Evolutionary conservation across 2,329 filamentous ascomycete species (phyloP), one percentile per base, ranked within the genome.

Genomic region (Aspergillus candidus): DNA sequence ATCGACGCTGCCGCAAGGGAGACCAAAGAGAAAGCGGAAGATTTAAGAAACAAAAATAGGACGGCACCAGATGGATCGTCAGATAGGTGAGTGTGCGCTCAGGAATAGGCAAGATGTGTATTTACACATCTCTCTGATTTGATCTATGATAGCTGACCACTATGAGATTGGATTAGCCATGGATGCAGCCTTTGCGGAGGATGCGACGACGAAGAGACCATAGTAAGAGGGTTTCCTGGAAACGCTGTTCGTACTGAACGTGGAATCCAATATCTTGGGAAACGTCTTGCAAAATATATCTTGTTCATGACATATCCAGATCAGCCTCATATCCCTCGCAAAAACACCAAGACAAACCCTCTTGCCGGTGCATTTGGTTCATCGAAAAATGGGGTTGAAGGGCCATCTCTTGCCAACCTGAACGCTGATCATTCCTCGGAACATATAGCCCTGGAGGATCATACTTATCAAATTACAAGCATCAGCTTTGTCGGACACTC

Each of bases 401-500:
- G 56, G 27, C 15, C 41, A 41, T 35, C 40, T 32, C 49, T 46
- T 44, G 70, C 73, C 17, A 51, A 67, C 69, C 54, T 49, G 65
- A 49, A 64, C 63, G 37, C 55, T 71, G 40, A 43, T 27, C 71
- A 67, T 40, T 64, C 59, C 11, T 63, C 68, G 7, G 59, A 62
- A 11, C 27, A 69, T 71, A 11, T 69, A 70, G 39, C 70, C 72
- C n/a, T 65, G 68, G 12, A 70, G 32, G 57, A 70, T 12, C 65
- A 73, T 37, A 75, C 83, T 2, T 97, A 94, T 65, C 83, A 82
- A 54, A 88, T 94, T 58, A 93, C 89, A 10, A 94, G 89, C 63
- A 96, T 97, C 63, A 96, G 90, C 60, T 95, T 97, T 61, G 79
- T 97, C 44, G 89, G 83, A 0, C 91, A 97, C 67, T 96, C 90